Conservation (phyloP, 108 stramenopile species). For the Nitzschia sp. region DNA sequence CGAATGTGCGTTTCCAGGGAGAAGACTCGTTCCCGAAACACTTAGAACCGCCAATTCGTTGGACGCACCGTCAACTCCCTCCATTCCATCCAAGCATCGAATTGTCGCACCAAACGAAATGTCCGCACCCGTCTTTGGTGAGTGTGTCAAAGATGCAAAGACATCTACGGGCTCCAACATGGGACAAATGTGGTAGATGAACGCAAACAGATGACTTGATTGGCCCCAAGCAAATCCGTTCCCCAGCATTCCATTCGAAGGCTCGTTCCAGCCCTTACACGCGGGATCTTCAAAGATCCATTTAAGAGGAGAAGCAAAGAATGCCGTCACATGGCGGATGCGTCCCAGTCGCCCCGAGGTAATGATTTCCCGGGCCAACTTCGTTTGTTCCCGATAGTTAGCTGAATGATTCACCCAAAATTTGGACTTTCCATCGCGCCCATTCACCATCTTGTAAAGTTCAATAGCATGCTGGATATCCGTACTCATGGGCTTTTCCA, state of each 20-base stretch:
- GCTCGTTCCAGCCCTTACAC: conserved; percentile 51
- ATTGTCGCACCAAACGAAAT: conserved; percentile 68
- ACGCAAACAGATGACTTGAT: conserved; percentile 60
- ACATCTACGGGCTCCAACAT: conserved; percentile 46
- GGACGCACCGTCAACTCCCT: not conserved
- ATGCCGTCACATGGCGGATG: conserved; percentile 51
- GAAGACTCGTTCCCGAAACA: conserved; percentile 59
- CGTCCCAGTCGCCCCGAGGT: conserved; percentile 37
- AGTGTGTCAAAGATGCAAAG: conserved; percentile 56
- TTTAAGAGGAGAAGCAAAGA: conserved; percentile 56
- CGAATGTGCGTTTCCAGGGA: conserved; percentile 66
- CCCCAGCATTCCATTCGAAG: conserved; percentile 56
- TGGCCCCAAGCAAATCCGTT: conserved; percentile 85
- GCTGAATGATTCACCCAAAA: conserved; percentile 76
- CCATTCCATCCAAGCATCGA: conserved; percentile 37
- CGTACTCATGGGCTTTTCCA: conserved; percentile 84
- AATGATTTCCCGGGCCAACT: conserved; percentile 51
- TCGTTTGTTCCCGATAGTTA: conserved; percentile 65
- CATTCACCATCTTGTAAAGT: conserved; percentile 34
- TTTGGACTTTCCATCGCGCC: conserved; percentile 8
- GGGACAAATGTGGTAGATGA: conserved; percentile 58
- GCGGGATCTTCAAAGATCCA: conserved; percentile 55
- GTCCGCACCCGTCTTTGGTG: conserved; percentile 61
- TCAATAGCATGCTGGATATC: conserved; percentile 51
- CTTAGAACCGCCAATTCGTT: conserved; percentile 50